Evolutionary conservation across 768 basidiomycete species (phyloP).

Genomic region (Tricholoma saponaceum): DNA sequence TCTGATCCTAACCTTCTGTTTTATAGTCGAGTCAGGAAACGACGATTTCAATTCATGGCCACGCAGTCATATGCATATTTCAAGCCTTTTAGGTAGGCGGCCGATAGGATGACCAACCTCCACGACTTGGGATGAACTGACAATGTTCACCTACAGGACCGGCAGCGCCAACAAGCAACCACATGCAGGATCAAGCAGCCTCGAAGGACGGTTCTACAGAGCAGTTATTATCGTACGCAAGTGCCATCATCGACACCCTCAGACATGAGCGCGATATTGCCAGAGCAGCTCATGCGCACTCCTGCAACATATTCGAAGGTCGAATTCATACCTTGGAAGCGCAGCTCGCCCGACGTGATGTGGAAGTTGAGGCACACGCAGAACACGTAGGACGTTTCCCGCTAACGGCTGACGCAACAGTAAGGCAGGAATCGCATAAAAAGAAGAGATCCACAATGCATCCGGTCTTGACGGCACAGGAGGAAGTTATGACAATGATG

Average conservation of each 20-base stretch:
- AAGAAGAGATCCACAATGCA: neutral
- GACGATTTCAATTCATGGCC: constrained; percentile 45
- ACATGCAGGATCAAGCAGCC: constrained; percentile 9
- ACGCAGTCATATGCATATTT: constrained; percentile 30
- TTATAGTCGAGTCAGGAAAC: constrained; percentile 35
- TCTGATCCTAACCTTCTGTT: neutral
- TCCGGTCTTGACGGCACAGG: constrained; percentile 21
- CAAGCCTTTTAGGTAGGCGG: constrained; percentile 39
- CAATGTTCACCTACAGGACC: constrained; percentile 11
- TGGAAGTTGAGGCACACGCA: constrained; percentile 39
- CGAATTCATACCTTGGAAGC: constrained; percentile 46
- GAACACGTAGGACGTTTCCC: neutral
- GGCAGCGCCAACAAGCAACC: constrained; percentile 2
- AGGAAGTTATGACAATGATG: constrained; percentile 36
- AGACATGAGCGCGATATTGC: constrained; percentile 42
- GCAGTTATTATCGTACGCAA: constrained; percentile 33
- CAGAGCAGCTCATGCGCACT: constrained; percentile 36
- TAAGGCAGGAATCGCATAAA: neutral
- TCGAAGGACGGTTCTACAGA: constrained; percentile 13
- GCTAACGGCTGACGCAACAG: neutral
- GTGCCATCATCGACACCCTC: constrained; percentile 39
- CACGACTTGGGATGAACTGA: constrained; percentile 2
- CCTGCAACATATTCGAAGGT: constrained; percentile 33
- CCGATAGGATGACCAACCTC: neutral
- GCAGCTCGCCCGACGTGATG: constrained; percentile 53